A percentile compares a stretch with the other conserved stretches of the same genome.
Evolutionary conservation across 345 rosid genomes (phyloP).

Genomic region (Hibiscus trionum): DNA sequence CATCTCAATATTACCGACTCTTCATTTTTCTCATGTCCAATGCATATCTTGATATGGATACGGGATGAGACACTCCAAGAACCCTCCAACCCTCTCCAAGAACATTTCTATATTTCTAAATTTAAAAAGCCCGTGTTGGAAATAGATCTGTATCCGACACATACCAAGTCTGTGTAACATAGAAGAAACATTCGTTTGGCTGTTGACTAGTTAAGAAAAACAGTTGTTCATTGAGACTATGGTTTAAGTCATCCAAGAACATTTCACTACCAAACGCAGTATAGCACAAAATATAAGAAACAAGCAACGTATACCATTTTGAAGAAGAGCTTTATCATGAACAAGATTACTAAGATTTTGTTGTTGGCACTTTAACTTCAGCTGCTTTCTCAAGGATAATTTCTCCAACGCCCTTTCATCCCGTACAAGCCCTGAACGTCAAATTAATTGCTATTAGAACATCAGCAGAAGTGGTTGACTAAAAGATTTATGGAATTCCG

Average conservation of each 20-base stretch:
- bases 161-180: neutral
- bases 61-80: neutral
- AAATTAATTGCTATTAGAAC: constrained; percentile 12
- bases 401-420: constrained; percentile 57
- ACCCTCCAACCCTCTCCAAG: neutral
- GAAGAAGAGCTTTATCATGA: constrained; percentile 37
- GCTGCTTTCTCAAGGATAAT: constrained; percentile 78
- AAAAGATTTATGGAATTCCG: neutral
- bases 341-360: constrained; percentile 44
- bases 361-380: constrained; percentile 87
- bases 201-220: neutral
- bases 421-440: constrained; percentile 45
- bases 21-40: neutral
- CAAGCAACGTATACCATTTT: neutral
- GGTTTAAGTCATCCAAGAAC: neutral
- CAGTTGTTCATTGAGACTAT: neutral
- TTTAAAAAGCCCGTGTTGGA: neutral
- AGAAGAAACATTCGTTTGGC: neutral
- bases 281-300: neutral
- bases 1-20: neutral
- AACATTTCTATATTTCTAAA: neutral
- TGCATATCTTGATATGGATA: neutral
- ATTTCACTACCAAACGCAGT: neutral
- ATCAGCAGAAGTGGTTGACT: neutral
- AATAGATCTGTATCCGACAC: neutral